phyloP scores from a whole-genome alignment of 148 eudicot genomes.

The Camellia sinensis region DNA sequence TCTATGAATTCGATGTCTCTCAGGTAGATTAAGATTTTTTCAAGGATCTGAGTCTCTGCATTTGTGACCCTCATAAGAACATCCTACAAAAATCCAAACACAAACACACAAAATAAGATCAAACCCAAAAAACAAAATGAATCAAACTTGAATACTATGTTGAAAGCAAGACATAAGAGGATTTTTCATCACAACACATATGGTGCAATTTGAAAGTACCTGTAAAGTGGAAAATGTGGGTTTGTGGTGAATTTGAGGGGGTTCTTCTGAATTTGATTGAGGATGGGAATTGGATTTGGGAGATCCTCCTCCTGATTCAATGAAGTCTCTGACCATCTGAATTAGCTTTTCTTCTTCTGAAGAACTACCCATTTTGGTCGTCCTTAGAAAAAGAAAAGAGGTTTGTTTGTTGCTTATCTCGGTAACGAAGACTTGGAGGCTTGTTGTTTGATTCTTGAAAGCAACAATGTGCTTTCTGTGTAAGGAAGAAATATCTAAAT shows the following conservation, averaged over 20 bases:
- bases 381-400: neutral
- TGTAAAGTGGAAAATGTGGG: constrained; percentile 23
- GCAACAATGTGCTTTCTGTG: no score
- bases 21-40: constrained; percentile 29
- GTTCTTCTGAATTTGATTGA: constrained; percentile 1
- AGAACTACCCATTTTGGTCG: constrained; percentile 29
- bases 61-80: constrained; percentile 33
- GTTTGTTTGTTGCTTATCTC: neutral
- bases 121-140: neutral
- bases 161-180: neutral
- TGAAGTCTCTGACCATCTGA: constrained; percentile 55
- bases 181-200: neutral
- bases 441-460: no score
- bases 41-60: constrained; percentile 31
- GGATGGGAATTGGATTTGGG: constrained; percentile 5
- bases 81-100: constrained; percentile 25
- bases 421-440: neutral
- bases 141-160: no score
- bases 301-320: constrained; percentile 31
- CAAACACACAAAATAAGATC: neutral
- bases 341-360: constrained; percentile 40
- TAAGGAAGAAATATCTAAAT: no score
- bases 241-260: constrained; percentile 14
- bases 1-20: constrained; percentile 25
- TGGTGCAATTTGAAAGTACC: constrained; percentile 12